Evolutionary conservation across 345 rosid genomes (phyloP).

Genomic region (Triadica sebifera): DNA sequence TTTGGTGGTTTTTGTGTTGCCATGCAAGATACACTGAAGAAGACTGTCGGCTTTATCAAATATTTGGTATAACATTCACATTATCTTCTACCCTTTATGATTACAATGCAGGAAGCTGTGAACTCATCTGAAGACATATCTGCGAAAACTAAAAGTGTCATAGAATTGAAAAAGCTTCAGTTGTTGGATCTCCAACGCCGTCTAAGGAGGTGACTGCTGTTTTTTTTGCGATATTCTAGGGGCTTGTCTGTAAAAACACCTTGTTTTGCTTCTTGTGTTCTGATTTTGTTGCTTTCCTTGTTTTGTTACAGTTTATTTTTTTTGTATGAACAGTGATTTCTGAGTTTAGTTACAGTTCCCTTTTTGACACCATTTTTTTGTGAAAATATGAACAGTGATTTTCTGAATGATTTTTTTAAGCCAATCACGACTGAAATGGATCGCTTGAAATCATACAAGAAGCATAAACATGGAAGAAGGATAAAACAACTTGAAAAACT

Average conservation of each 20-base stretch:
- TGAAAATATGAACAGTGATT: slow-evolving; percentile 51
- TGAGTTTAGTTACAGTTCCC: slow-evolving; percentile 8
- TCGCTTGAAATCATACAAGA: slow-evolving; percentile 67
- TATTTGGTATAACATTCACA: slow-evolving; percentile 11
- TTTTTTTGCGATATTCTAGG: background rate
- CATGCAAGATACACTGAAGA: background rate
- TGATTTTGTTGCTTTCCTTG: background rate
- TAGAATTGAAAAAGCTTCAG: slow-evolving; percentile 89
- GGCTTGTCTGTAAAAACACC: background rate
- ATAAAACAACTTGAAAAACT: slow-evolving; percentile 75
- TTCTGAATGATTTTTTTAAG: slow-evolving; percentile 73
- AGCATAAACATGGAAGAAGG: slow-evolving; percentile 89
- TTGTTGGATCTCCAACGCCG: slow-evolving; percentile 75
- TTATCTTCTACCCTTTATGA: background rate
- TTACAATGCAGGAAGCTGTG: slow-evolving; percentile 55
- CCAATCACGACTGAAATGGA: slow-evolving; percentile 71
- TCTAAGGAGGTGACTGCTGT: slow-evolving; percentile 57
- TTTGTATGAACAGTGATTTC: background rate
- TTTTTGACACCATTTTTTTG: slow-evolving; percentile 12
- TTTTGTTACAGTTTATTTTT: background rate
- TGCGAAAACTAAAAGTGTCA: slow-evolving; percentile 84
- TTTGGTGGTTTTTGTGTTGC: too few relatives aligned
- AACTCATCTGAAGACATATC: slow-evolving; percentile 81
- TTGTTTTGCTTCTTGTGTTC: background rate
- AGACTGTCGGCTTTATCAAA: background rate